phyloP scores from a whole-genome alignment of 768 basidiomycete genomes.

The Boletus vinaceobasis region DNA sequence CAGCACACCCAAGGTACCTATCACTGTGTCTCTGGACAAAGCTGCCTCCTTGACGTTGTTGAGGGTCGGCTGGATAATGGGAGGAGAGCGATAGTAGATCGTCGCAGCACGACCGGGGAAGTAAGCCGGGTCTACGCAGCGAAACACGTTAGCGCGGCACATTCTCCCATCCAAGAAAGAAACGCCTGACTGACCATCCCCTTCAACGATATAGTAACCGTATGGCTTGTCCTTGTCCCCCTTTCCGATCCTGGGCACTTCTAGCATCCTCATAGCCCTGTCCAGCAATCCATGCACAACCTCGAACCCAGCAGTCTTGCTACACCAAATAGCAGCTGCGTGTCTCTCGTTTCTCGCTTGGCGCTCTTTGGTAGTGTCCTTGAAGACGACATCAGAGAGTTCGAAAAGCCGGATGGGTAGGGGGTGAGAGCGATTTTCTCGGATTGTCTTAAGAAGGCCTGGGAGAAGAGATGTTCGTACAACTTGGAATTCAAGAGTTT shows the following conservation, averaged over 20 bases:
- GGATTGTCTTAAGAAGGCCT: conserved; percentile 92
- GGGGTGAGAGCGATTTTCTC: conserved; percentile 92
- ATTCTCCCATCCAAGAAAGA: not conserved
- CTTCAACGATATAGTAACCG: conserved; percentile 92
- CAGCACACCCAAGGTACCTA: conserved; percentile 90
- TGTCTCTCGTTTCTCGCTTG: conserved; percentile 86
- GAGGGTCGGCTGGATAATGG: conserved; percentile 27
- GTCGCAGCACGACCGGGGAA: conserved; percentile 94
- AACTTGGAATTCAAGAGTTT: conserved; percentile 96
- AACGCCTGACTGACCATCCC: conserved; percentile 57
- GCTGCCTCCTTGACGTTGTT: conserved; percentile 46
- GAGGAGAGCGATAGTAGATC: conserved; percentile 76
- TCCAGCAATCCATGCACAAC: conserved; percentile 93
- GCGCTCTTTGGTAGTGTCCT: conserved; percentile 73
- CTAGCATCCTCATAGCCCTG: conserved; percentile 93
- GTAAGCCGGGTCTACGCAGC: conserved; percentile 74
- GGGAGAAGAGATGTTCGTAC: conserved; percentile 95
- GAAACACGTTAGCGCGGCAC: conserved; percentile 4
- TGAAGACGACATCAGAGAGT: conserved; percentile 88
- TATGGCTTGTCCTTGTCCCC: conserved; percentile 51
- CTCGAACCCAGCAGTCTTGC: conserved; percentile 96
- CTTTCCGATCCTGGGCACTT: conserved; percentile 74
- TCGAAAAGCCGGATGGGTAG: conserved; percentile 95
- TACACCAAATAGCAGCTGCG: conserved; percentile 92
- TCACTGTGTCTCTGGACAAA: conserved; percentile 55